These are phyloP conservation scores for Dothistroma septosporum DNA, from an alignment of 2,329 filamentous ascomycete species.

Conservation along the genomic window DNA sequence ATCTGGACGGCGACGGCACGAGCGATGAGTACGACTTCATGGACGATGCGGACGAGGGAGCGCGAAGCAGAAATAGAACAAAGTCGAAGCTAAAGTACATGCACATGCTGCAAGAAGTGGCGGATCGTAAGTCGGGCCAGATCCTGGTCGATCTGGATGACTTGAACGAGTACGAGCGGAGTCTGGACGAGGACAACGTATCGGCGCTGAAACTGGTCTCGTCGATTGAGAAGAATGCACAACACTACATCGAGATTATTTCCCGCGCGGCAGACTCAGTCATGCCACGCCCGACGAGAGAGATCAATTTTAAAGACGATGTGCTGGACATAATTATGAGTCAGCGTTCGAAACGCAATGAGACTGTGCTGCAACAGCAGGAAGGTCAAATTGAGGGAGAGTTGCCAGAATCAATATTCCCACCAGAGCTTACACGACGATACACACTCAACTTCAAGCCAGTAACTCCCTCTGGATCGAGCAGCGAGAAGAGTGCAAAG, in stretches of 20 bases:
- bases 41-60: conserved; percentile 57
- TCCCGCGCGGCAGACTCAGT: conserved; percentile 82
- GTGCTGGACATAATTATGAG: conserved; percentile 96
- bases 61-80: conserved; percentile 38
- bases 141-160: conserved; percentile 88
- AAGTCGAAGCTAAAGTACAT: conserved; percentile 76
- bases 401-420: conserved; percentile 72
- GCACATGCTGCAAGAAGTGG: conserved; percentile 78
- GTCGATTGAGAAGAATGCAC: conserved; percentile 84
- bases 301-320: conserved; percentile 94
- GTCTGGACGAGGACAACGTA: conserved; percentile 52
- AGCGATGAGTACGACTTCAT: conserved; percentile 92
- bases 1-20: conserved; percentile 71
- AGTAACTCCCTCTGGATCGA: conserved; percentile 66
- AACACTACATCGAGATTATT: conserved; percentile 91
- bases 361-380: conserved; percentile 54
- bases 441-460: conserved; percentile 98
- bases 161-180: conserved; percentile 73
- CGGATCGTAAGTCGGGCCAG: conserved; percentile 72
- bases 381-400: conserved; percentile 50
- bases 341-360: conserved; percentile 80
- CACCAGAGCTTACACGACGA: conserved; percentile 82
- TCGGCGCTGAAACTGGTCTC: conserved; percentile 65
- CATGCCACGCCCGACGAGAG: conserved; percentile 72
- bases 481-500: conserved; percentile 55